A percentile compares a stretch with the other conserved stretches of the same genome.
These are phyloP conservation scores for Lathyrus aphaca DNA, from an alignment of 306 rosid species.

Conservation along the genomic window DNA sequence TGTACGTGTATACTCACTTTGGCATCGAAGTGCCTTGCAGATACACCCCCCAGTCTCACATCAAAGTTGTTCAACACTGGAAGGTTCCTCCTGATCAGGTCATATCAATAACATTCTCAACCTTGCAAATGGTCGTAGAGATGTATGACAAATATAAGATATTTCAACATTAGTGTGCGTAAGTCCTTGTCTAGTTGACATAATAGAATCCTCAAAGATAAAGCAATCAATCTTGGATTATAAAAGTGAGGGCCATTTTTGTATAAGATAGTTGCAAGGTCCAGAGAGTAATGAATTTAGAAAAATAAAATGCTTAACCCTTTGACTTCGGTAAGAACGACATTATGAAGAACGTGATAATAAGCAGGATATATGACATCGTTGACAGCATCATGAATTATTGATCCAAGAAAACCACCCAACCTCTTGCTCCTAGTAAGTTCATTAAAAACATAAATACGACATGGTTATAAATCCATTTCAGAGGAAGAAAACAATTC, in stretches of 20 bases:
- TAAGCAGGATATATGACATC: slow-evolving; percentile 81
- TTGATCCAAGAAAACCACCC: slow-evolving; percentile 76
- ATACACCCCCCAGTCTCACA: no score
- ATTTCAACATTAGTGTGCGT: slow-evolving; percentile 7
- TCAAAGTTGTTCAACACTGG: no score
- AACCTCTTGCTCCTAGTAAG: slow-evolving; percentile 67
- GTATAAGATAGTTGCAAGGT: background rate
- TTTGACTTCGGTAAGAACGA: slow-evolving; percentile 81
- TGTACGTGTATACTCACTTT: no score
- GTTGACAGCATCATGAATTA: slow-evolving; percentile 70
- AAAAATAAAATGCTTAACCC: slow-evolving; percentile 53
- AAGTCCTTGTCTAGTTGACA: background rate
- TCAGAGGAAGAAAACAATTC: slow-evolving; percentile 23
- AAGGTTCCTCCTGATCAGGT: no score
- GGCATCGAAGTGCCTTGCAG: no score
- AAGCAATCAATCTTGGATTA: background rate
- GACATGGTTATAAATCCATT: slow-evolving; percentile 38
- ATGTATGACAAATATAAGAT: slow-evolving; percentile 54
- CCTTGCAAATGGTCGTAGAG: slow-evolving; percentile 72
- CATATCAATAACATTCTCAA: slow-evolving; percentile 66
- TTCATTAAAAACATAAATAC: slow-evolving; percentile 28
- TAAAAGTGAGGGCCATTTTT: slow-evolving; percentile 8
- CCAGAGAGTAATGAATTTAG: slow-evolving; percentile 23
- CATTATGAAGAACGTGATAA: slow-evolving; percentile 81
- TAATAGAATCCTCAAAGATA: slow-evolving; percentile 8